These are phyloP conservation scores for Nicotiana undulata DNA, from an alignment of 257 asterid genomes.

Conservation along the genomic window DNA sequence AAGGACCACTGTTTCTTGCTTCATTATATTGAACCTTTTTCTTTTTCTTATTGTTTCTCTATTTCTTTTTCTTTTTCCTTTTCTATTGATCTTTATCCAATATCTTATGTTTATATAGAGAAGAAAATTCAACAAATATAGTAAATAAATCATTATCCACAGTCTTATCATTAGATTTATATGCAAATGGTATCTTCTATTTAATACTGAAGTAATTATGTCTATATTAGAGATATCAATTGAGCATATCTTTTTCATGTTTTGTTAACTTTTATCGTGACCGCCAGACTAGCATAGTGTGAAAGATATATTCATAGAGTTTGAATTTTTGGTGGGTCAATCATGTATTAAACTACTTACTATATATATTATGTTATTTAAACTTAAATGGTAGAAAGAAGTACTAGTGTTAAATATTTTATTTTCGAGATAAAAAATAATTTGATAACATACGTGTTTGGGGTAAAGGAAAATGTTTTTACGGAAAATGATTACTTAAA, in stretches of 20 bases:
- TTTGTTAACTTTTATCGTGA: neutral
- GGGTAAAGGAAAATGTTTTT: no score
- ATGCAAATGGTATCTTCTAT: neutral
- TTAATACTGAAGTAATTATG: neutral
- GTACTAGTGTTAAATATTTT: no score
- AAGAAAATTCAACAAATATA: neutral
- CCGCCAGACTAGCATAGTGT: neutral
- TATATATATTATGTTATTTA: no score
- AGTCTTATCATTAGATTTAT: neutral
- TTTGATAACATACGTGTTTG: no score
- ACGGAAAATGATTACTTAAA: no score
- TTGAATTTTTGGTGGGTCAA: no score
- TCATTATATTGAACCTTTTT: conserved; percentile 9
- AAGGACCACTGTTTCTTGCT: conserved; percentile 19
- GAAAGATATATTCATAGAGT: neutral
- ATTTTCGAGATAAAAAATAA: no score
- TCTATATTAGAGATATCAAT: no score
- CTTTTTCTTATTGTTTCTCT: neutral
- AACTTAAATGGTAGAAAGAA: no score
- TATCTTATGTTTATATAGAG: neutral
- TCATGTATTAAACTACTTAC: no score
- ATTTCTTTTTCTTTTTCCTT: neutral
- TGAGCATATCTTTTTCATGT: neutral
- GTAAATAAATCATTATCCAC: neutral
- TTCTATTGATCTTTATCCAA: neutral